These are phyloP conservation scores for Schizophyllum commune DNA, from an alignment of 1,284 basidiomycete species.

Conservation along the genomic window DNA sequence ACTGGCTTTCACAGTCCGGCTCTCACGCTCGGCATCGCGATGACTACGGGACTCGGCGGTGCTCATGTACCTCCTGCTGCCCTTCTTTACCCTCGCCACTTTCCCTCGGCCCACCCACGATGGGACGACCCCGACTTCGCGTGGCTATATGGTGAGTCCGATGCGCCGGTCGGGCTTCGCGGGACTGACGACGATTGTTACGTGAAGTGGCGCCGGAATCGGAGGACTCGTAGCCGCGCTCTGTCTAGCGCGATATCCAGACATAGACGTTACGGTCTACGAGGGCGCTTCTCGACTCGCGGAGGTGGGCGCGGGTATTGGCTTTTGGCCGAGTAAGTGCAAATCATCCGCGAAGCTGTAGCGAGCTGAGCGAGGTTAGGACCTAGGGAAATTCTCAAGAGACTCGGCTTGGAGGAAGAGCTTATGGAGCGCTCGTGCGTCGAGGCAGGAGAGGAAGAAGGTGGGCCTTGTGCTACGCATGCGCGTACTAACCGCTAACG, in stretches of 20 bases:
- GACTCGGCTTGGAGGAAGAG: slow-evolving; percentile 29
- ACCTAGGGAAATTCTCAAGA: slow-evolving; percentile 34
- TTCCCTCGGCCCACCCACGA: neutral
- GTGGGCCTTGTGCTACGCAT: slow-evolving; percentile 6
- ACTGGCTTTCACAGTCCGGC: too few relatives aligned
- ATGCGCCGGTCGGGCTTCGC: neutral
- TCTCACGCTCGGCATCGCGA: too few relatives aligned
- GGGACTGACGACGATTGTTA: neutral
- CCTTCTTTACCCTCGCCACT: too few relatives aligned
- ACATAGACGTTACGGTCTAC: slow-evolving; percentile 39
- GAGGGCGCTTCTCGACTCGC: slow-evolving; percentile 38
- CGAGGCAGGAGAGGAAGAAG: slow-evolving; percentile 28
- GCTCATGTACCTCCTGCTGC: too few relatives aligned
- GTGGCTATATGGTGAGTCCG: slow-evolving; percentile 11
- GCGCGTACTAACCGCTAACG: neutral
- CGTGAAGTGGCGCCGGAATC: slow-evolving; percentile 38
- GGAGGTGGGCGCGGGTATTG: slow-evolving; percentile 44
- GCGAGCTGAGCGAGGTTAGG: neutral
- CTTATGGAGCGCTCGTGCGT: slow-evolving; percentile 18
- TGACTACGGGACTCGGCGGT: too few relatives aligned
- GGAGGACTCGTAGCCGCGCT: slow-evolving; percentile 39
- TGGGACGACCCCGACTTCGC: slow-evolving; percentile 1
- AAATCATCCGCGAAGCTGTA: neutral
- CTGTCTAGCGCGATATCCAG: slow-evolving; percentile 27
- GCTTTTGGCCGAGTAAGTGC: slow-evolving; percentile 30